Conservation (phyloP, 306 rosid species). For the Vigna trinervia region DNA sequence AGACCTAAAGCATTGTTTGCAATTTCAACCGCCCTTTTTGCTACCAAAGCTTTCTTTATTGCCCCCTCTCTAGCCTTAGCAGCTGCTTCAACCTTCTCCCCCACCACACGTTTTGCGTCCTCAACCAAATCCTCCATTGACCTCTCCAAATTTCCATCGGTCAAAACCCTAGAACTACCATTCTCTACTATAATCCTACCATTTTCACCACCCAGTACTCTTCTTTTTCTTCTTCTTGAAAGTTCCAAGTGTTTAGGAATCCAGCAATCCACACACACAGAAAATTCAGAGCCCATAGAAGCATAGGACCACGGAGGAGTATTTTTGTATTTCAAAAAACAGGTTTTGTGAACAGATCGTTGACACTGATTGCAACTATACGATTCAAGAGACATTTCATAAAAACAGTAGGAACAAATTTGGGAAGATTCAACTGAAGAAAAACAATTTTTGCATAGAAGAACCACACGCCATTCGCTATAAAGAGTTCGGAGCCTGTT, state of each 20-base stretch:
- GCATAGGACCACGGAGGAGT: slow-evolving; percentile 63
- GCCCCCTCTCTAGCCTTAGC: slow-evolving; percentile 53
- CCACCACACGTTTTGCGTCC: slow-evolving; percentile 49
- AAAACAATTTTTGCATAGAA: slow-evolving; percentile 72
- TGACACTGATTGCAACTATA: slow-evolving; percentile 55
- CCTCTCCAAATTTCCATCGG: slow-evolving; percentile 27
- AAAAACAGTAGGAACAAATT: slow-evolving; percentile 79
- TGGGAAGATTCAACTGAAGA: slow-evolving; percentile 58
- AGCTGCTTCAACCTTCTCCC: slow-evolving; percentile 56
- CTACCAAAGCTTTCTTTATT: slow-evolving; percentile 44
- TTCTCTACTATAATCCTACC: slow-evolving; percentile 37
- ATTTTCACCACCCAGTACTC: slow-evolving; percentile 43
- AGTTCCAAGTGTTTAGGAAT: slow-evolving; percentile 58
- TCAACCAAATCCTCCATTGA: slow-evolving; percentile 52
- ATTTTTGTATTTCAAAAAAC: slow-evolving; percentile 50
- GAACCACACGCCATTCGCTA: slow-evolving; percentile 89
- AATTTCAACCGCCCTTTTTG: slow-evolving; percentile 49
- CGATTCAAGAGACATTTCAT: slow-evolving; percentile 43
- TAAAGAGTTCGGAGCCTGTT: slow-evolving; percentile 62
- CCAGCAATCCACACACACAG: slow-evolving; percentile 81
- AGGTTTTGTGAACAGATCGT: slow-evolving; percentile 61
- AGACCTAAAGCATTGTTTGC: slow-evolving; percentile 55
- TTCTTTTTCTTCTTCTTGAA: slow-evolving; percentile 57
- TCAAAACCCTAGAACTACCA: slow-evolving; percentile 53
- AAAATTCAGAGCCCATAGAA: slow-evolving; percentile 49